Percentiles rank a stretch among this genome's conserved stretches.
Evolutionary conservation across 306 rosid genomes (phyloP).

Genomic region (Arachis stenosperma): DNA sequence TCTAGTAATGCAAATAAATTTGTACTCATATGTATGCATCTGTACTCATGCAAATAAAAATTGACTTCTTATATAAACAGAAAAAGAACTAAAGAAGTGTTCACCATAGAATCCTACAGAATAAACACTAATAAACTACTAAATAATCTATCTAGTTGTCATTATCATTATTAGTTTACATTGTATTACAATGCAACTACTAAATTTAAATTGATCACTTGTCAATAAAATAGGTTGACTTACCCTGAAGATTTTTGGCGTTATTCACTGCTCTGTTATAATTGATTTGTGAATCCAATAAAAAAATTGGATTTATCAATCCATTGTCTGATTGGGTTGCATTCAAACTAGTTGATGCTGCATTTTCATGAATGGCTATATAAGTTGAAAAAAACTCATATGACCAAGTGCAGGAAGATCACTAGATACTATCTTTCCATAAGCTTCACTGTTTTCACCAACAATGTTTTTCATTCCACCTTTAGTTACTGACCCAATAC

Average conservation of each 20-base stretch:
- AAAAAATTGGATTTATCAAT: neutral
- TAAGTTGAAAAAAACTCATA: constrained; percentile 8
- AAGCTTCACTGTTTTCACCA: constrained; percentile 13
- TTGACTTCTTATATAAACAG: no score
- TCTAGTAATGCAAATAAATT: no score
- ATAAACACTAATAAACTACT: no score
- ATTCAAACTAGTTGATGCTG: constrained; percentile 6
- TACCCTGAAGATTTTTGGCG: neutral
- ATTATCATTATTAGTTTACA: neutral
- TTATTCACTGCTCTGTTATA: neutral
- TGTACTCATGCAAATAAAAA: no score
- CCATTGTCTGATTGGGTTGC: constrained; percentile 16
- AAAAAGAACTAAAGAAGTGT: no score
- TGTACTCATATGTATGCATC: no score
- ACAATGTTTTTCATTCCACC: constrained; percentile 17
- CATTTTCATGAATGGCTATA: neutral
- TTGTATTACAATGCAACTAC: constrained; percentile 2
- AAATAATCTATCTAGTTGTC: no score
- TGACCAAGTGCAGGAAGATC: constrained; percentile 20
- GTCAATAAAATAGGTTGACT: no score
- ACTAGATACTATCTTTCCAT: neutral
- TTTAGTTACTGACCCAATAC: constrained; percentile 2
- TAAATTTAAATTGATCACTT: no score
- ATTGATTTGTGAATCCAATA: neutral
- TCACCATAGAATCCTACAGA: no score